These are phyloP conservation scores for Globisporangium okanoganense DNA, from an alignment of 352 stramenopile genomes.

Conservation along the genomic window DNA sequence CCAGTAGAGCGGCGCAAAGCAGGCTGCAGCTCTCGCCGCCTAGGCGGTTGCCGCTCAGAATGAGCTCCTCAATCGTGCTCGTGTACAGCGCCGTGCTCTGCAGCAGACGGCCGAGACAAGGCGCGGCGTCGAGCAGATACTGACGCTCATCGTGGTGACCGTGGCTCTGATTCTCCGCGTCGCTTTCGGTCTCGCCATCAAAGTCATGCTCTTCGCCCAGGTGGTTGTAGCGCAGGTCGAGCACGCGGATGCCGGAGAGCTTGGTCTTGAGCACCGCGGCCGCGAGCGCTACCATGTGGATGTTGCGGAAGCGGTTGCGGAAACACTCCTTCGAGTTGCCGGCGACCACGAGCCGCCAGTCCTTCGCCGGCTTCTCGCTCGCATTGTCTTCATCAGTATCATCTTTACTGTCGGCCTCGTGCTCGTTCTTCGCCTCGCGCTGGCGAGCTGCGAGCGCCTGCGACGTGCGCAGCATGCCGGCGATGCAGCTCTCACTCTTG, in stretches of 20 bases:
- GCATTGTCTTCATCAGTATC: conserved; percentile 4
- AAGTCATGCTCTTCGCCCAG: conserved; percentile 30
- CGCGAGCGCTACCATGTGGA: conserved; percentile 54
- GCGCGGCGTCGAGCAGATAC: conserved; percentile 41
- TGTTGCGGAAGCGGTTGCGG: conserved; percentile 57
- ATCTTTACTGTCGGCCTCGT: neutral
- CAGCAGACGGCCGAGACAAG: conserved; percentile 41
- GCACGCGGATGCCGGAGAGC: conserved; percentile 30
- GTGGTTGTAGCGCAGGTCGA: conserved; percentile 57
- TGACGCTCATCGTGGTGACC: conserved; percentile 33
- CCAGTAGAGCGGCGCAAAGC: conserved; percentile 42
- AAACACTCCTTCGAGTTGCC: conserved; percentile 60
- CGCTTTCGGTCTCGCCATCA: conserved; percentile 19
- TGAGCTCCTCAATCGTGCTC: conserved; percentile 47
- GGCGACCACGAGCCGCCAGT: conserved; percentile 31
- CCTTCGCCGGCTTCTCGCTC: conserved; percentile 3
- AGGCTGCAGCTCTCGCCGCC: conserved; percentile 54
- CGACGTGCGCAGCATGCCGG: conserved; percentile 38
- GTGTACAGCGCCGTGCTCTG: conserved; percentile 43
- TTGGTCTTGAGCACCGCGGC: conserved; percentile 47
- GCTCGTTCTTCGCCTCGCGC: conserved; percentile 3
- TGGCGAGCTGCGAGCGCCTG: conserved; percentile 44
- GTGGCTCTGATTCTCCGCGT: conserved; percentile 12
- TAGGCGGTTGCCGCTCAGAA: conserved; percentile 56
- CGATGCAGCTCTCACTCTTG: conserved; percentile 21